phyloP scores from a whole-genome alignment of 371 early-diverging fungal species.

The Synchytrium microbalum region DNA sequence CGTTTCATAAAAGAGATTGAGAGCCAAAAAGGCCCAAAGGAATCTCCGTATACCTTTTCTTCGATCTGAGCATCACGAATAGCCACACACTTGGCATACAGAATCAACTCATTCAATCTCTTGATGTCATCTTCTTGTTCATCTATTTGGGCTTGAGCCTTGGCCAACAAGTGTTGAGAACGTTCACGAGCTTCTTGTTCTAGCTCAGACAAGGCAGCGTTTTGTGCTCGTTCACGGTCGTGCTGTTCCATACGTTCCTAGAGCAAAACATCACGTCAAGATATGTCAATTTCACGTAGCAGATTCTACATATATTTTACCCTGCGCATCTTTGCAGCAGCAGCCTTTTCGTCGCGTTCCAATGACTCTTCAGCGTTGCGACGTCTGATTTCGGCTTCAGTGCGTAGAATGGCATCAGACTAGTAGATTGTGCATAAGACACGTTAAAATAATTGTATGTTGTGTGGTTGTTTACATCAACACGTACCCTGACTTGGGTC shows the following conservation, averaged over 20 bases:
- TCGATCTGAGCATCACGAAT: slow-evolving; percentile 48
- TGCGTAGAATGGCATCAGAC: slow-evolving; percentile 20
- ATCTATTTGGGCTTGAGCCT: slow-evolving; percentile 45
- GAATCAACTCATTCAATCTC: slow-evolving; percentile 49
- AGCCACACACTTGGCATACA: slow-evolving; percentile 52
- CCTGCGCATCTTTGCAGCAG: slow-evolving; percentile 34
- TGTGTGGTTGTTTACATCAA: background rate
- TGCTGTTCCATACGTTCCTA: slow-evolving; percentile 41
- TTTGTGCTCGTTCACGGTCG: slow-evolving; percentile 32
- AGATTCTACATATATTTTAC: slow-evolving; percentile 12
- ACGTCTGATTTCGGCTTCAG: slow-evolving; percentile 27
- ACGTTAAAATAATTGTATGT: background rate
- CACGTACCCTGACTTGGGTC: background rate
- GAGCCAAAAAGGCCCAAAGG: background rate
- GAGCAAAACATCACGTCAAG: background rate
- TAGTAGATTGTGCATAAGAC: background rate
- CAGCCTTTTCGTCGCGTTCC: slow-evolving; percentile 20
- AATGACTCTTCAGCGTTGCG: slow-evolving; percentile 21
- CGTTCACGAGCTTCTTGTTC: slow-evolving; percentile 42
- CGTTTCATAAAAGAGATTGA: background rate
- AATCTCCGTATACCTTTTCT: slow-evolving; percentile 35
- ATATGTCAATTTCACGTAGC: slow-evolving; percentile 2
- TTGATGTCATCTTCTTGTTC: slow-evolving; percentile 55
- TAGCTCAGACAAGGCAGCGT: slow-evolving; percentile 35
- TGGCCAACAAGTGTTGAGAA: slow-evolving; percentile 42